Conservation (phyloP, 768 basidiomycete species). For the Hypholoma fasciculare region DNA sequence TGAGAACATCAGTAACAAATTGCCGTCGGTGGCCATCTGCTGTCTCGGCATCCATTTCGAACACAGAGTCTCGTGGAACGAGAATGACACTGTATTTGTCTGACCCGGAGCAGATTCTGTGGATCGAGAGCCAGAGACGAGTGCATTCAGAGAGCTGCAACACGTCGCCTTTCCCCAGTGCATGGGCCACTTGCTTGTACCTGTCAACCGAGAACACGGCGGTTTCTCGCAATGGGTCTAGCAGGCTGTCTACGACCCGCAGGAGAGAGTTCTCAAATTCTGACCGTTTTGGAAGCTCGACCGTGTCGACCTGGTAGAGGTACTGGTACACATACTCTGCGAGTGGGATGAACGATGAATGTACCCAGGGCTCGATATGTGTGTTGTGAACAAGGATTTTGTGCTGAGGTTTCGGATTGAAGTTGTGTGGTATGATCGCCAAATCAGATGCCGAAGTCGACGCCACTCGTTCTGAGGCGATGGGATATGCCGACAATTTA, state of each 20-base stretch:
- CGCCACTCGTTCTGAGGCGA: neutral
- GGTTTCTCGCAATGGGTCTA: conserved; percentile 59
- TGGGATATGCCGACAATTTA: conserved; percentile 17
- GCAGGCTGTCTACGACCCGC: conserved; percentile 50
- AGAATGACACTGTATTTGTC: conserved; percentile 57
- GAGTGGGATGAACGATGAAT: conserved; percentile 59
- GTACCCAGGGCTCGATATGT: conserved; percentile 57
- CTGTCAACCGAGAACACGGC: conserved; percentile 54
- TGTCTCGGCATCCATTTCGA: conserved; percentile 46
- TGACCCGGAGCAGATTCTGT: conserved; percentile 64
- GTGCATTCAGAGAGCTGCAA: conserved; percentile 35
- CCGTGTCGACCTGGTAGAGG: conserved; percentile 51
- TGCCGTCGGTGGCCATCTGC: conserved; percentile 47
- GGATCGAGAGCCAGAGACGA: conserved; percentile 56
- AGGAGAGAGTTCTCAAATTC: conserved; percentile 51
- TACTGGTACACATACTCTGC: conserved; percentile 55
- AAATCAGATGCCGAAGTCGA: conserved; percentile 17
- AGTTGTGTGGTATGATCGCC: conserved; percentile 47
- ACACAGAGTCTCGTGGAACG: conserved; percentile 60
- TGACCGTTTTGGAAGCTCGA: conserved; percentile 60
- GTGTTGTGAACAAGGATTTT: conserved; percentile 38
- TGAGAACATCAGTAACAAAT: conserved; percentile 19
- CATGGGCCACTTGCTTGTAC: conserved; percentile 53
- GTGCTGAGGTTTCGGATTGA: conserved; percentile 29
- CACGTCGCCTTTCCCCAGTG: conserved; percentile 41